Evolutionary conservation across 805 yeast genomes (phyloP), one percentile per base, ranked within the genome.

Genomic region (Jamesozyma piceae): DNA sequence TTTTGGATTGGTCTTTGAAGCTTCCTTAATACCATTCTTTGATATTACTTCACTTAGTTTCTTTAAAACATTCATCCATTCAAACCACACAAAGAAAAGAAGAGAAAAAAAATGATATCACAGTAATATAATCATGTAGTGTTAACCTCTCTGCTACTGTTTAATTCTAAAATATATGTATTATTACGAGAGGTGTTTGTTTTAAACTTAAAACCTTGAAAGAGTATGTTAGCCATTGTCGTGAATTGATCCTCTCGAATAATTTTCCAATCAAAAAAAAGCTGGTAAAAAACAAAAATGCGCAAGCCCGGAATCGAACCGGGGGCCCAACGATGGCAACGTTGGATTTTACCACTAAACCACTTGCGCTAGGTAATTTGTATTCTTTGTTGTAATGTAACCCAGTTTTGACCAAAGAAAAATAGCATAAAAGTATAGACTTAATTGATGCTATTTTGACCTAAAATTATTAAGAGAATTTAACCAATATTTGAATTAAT

Each of bases 11-110:
- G 14, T 17, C 20, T 17, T 32, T 35, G 21, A n/a, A 6, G 47
- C 43, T 34, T 45, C 37, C 31, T 41, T 42, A 19, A 49, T 32
- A 32, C 53, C 53, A 48, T 47, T 37, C 31, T 37, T 43, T 40
- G 33, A 53, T 50, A 39, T 60, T 42, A 38, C 57, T 62, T 50
- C 62, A 60, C 24, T 65, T 58, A 39, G 59, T 56, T 24, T 63
- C 57, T 19, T 60, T 55, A 42, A 60, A 51, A 43, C 49, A 57
- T 44, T 63, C 66, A 31, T 66, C 75, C 68, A 38, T 20, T 20
- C 34, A 31, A 17, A n/a, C 18, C 4, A 17, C 15, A n/a, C 11
- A 29, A 6, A n/a, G 5, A 29, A 6, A 24, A 24, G 28, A 24
- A 24, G 10, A 24, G 11, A 24, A 24, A 8, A 11, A 24, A 11